These are phyloP conservation scores for Gynostemma pentaphyllum DNA, from an alignment of 306 rosid species.

Conservation along the genomic window DNA sequence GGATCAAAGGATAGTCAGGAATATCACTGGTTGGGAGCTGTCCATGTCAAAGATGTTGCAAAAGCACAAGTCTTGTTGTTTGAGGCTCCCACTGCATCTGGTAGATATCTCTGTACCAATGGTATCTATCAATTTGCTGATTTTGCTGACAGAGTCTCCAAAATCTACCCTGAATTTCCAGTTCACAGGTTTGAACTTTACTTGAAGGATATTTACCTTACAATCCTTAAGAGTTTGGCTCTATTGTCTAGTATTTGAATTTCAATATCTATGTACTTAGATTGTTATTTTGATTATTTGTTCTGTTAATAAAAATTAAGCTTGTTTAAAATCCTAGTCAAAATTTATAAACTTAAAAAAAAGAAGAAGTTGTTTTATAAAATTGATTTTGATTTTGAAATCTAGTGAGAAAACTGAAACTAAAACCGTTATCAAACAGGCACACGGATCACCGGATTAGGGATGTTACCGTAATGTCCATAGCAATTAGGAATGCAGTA, in stretches of 20 bases:
- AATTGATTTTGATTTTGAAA: no score
- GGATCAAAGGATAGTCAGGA: constrained; percentile 72
- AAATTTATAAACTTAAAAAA: no score
- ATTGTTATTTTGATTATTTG: no score
- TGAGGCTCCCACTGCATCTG: constrained; percentile 52
- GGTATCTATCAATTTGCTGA: constrained; percentile 52
- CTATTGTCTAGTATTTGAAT: not conserved
- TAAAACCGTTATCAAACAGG: no score
- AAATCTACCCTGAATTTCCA: constrained; percentile 53
- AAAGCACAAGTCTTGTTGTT: constrained; percentile 43
- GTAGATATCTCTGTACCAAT: constrained; percentile 78
- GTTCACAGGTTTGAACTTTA: constrained; percentile 53
- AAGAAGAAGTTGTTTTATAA: no score
- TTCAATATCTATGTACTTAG: not conserved
- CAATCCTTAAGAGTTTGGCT: not conserved
- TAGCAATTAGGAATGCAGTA: no score
- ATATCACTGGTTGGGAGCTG: constrained; percentile 79
- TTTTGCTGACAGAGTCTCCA: constrained; percentile 44
- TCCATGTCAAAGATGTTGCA: constrained; percentile 70
- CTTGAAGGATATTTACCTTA: not conserved
- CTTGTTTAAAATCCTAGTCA: no score
- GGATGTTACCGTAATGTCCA: no score
- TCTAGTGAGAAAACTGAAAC: no score
- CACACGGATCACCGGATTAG: no score
- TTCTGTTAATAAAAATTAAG: no score